phyloP scores from a whole-genome alignment of 2,329 filamentous ascomycete genomes.

The Dactylellina drechsleri region DNA sequence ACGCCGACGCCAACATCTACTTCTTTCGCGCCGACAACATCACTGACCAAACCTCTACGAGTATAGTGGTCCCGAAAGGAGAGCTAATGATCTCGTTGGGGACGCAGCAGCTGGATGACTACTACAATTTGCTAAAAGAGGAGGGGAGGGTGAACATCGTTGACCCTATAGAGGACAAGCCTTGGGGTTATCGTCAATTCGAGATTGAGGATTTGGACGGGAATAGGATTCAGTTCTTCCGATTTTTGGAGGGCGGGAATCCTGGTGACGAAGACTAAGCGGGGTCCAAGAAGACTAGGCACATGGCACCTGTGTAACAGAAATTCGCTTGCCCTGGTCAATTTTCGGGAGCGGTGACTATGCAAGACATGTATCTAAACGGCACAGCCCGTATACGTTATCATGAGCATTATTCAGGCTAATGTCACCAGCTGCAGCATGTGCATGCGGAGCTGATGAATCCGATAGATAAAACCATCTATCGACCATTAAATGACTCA shows the following conservation, averaged over 20 bases:
- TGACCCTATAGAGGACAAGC: neutral
- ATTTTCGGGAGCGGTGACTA: too few species aligned
- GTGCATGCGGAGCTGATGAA: too few species aligned
- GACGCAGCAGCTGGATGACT: neutral
- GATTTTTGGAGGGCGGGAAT: slow-evolving; percentile 6
- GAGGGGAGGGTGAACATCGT: neutral
- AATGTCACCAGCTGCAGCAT: too few species aligned
- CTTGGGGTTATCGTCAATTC: neutral
- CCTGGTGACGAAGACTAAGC: neutral
- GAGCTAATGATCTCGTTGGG: neutral
- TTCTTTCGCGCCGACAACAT: neutral
- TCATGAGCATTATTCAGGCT: too few species aligned
- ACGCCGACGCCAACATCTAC: slow-evolving; percentile 6
- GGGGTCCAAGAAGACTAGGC: too few species aligned
- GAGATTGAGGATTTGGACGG: neutral
- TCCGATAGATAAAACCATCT: too few species aligned
- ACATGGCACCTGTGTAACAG: too few species aligned
- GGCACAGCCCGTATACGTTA: too few species aligned
- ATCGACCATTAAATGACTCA: too few species aligned
- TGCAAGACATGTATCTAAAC: too few species aligned
- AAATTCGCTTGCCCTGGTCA: too few species aligned
- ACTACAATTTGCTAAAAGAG: neutral
- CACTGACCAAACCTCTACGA: neutral
- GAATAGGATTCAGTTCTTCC: slow-evolving; percentile 3
- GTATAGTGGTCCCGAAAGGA: too few species aligned